Evolutionary conservation across 2,329 filamentous ascomycete species (phyloP).

Genomic region (Sclerotinia nivalis): DNA sequence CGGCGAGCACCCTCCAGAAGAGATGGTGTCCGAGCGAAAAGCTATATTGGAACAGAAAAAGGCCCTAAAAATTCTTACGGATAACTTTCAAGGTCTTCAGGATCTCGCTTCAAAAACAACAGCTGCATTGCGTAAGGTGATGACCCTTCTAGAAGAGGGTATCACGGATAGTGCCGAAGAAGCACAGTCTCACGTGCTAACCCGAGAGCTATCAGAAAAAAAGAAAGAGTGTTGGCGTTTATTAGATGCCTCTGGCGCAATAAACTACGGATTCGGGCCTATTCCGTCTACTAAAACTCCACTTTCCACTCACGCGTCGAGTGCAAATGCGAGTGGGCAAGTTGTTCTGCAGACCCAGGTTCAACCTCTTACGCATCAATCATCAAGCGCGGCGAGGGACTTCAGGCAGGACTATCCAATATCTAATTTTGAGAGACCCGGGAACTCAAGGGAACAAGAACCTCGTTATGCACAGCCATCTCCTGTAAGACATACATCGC

Average conservation of each 20-base stretch:
- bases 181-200: conserved; percentile 30
- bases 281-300: conserved; percentile 20
- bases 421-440: background rate
- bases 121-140: background rate
- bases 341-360: conserved; percentile 37
- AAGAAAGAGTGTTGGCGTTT: conserved; percentile 34
- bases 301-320: conserved; percentile 27
- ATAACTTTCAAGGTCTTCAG: background rate
- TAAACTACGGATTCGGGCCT: conserved; percentile 37
- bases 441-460: background rate
- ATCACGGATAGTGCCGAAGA: conserved; percentile 32
- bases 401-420: conserved; percentile 9
- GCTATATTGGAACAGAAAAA: conserved; percentile 33
- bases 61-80: background rate
- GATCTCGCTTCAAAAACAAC: conserved; percentile 19
- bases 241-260: conserved; percentile 36
- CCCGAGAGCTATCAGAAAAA: conserved; percentile 32
- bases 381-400: background rate
- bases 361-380: conserved; percentile 4
- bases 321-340: conserved; percentile 36
- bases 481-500: conserved; percentile 9
- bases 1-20: conserved; percentile 28
- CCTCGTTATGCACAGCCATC: conserved; percentile 7
- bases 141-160: conserved; percentile 29
- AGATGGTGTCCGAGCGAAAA: conserved; percentile 34